Base-by-base conservation (phyloP, 768 basidiomycete species). In the Boletus reticuloceps region DNA sequence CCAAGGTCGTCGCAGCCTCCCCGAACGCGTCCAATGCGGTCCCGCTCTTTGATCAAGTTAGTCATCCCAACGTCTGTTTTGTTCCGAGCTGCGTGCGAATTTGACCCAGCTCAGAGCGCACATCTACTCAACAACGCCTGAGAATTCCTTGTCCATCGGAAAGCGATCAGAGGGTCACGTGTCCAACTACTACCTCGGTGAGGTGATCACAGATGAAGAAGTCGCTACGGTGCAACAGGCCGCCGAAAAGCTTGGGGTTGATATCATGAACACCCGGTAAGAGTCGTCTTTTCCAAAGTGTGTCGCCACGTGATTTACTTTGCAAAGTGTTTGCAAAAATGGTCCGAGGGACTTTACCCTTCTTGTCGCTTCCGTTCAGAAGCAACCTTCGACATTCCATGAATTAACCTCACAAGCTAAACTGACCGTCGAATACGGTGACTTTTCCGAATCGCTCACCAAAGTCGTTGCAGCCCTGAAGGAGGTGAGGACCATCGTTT, bases 171-270 rank as follows among this genome's bases (percentile, higher is more conserved):
- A 83, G 20, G 92, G 92, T 1, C 90, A 94, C 55, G 67, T 91
- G 50, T 89, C 86, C 31, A 91, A 92, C 67, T 95, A 94, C 70
- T 95, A 95, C 66, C 82, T 86, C 27, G 91, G 90, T 1, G 79
- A 88, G 56, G 67, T 79, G 11, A 82, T 88, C 20, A 78, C 80
- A n/a, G 88, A 92, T 56, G 82, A 83, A 0, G 93, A 94, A 66
- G 90, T 93, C 7, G 82, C 84, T 22, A 78, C 79, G 1, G 81
- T 94, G 22, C 92, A 94, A 68, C 75, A 74, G 9, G 84, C 84
- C 1, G 86, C 89, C 4, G 93, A 94, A 71, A 82, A 82, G 56
- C 75, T 88, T 29, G 82, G 79, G n/a, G 68, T 94, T 47, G 87
- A 90, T 58, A 79, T 91, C 11, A 68, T 93, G 55, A 94, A 94